phyloP scores from a whole-genome alignment of 2,329 filamentous ascomycete genomes.

The Cercospora brassicicola region DNA sequence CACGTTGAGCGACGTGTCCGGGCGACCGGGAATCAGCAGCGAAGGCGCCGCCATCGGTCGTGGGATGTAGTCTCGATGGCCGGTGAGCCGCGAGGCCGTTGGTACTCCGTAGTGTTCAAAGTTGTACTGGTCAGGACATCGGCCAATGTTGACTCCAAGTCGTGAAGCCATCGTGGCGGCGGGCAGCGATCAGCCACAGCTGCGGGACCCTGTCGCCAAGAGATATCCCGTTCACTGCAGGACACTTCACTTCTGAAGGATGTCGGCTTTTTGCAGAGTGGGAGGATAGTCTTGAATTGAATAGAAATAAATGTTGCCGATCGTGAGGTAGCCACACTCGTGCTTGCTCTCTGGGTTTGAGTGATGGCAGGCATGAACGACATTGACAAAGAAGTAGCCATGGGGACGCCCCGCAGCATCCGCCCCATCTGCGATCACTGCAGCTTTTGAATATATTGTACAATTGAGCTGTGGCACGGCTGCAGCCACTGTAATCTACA shows the following conservation, averaged over 20 bases:
- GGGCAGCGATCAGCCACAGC: conserved; percentile 1
- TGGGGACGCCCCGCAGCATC: background rate
- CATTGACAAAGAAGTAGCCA: background rate
- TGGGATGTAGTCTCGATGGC: background rate
- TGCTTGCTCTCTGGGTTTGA: background rate
- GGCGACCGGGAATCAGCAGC: conserved; percentile 49
- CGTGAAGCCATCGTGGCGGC: background rate
- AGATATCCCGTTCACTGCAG: background rate
- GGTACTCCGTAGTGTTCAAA: background rate
- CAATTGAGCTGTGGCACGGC: background rate
- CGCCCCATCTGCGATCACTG: background rate
- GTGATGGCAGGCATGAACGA: background rate
- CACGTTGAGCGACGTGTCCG: conserved; percentile 73
- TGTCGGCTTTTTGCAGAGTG: background rate
- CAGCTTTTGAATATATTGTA: background rate
- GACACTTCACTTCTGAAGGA: background rate
- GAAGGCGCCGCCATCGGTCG: conserved; percentile 20
- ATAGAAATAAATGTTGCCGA: background rate
- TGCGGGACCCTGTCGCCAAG: background rate
- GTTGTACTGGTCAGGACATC: background rate
- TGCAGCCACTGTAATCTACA: conserved; percentile 37
- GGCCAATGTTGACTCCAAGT: background rate
- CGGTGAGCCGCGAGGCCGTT: conserved; percentile 1
- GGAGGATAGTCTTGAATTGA: background rate
- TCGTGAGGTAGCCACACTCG: background rate